Conservation (phyloP, 805 yeast species). For the Lipomyces orientalis region DNA sequence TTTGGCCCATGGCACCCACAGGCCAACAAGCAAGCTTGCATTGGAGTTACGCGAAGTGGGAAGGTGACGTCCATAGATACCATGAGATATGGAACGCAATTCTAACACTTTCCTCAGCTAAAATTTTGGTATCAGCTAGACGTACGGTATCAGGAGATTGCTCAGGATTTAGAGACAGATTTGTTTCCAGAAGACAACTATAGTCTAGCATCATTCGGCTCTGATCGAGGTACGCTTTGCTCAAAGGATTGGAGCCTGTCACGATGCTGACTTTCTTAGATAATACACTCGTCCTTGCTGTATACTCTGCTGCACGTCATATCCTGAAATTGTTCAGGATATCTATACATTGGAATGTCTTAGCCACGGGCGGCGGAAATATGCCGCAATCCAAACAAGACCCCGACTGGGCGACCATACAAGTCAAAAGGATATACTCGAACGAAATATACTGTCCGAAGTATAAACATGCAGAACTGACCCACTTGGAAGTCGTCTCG, state of each 20-base stretch:
- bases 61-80: constrained; percentile 33
- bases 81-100: neutral
- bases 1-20: constrained; percentile 72
- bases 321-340: constrained; percentile 42
- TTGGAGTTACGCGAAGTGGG: constrained; percentile 70
- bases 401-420: constrained; percentile 20
- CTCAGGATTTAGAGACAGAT: constrained; percentile 36
- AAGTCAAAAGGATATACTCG: constrained; percentile 20
- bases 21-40: constrained; percentile 69
- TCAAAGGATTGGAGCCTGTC: neutral
- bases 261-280: constrained; percentile 26
- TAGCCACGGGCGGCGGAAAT: constrained; percentile 3
- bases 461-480: constrained; percentile 16
- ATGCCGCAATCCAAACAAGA: constrained; percentile 14
- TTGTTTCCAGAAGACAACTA: constrained; percentile 33
- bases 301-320: constrained; percentile 38
- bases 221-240: constrained; percentile 24
- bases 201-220: constrained; percentile 34
- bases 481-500: constrained; percentile 34
- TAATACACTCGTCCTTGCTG: constrained; percentile 41
- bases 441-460: constrained; percentile 25
- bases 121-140: constrained; percentile 55
- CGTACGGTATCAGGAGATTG: constrained; percentile 35
- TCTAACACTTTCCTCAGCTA: constrained; percentile 39
- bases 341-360: constrained; percentile 41